phyloP scores from a whole-genome alignment of 164 flowering plant genomes.

The Vitis vinifera region DNA sequence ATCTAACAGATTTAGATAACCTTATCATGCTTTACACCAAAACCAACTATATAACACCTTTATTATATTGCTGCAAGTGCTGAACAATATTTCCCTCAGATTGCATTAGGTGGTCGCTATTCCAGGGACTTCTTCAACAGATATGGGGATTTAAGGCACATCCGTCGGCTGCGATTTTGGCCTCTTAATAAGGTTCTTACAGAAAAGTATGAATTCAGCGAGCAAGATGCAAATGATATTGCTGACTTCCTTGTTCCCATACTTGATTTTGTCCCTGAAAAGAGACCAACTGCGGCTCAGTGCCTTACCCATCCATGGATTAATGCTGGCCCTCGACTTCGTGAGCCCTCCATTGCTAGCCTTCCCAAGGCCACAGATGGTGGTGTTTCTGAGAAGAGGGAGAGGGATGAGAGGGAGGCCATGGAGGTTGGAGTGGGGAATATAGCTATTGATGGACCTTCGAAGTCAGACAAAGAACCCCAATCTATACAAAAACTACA shows the following conservation, averaged over 20 bases:
- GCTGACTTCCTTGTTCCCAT: conserved; percentile 81
- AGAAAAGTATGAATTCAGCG: conserved; percentile 78
- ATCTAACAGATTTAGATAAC: not conserved
- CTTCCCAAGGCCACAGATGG: conserved; percentile 19
- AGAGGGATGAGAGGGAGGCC: conserved; percentile 69
- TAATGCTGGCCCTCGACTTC: conserved; percentile 39
- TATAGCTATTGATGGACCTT: conserved; percentile 59
- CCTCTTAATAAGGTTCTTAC: conserved; percentile 72
- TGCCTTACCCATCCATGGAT: conserved; percentile 83
- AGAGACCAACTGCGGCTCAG: conserved; percentile 79
- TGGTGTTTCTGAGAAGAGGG: conserved; percentile 29
- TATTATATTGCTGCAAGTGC: not conserved
- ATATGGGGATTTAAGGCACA: conserved; percentile 81
- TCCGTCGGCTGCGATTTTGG: conserved; percentile 81
- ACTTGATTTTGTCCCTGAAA: conserved; percentile 85
- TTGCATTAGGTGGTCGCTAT: conserved; percentile 84
- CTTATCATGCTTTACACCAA: not conserved
- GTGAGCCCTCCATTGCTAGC: conserved; percentile 35
- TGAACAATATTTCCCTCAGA: conserved; percentile 29
- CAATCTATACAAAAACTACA: conserved; percentile 18
- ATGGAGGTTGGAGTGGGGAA: conserved; percentile 76
- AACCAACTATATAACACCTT: not conserved
- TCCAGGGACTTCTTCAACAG: conserved; percentile 84
- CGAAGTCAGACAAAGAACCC: conserved; percentile 30
- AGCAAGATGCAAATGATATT: conserved; percentile 79